Percentiles rank a stretch among this genome's conserved stretches.
These are phyloP conservation scores for Acer campestre DNA, from an alignment of 345 rosid genomes.

Conservation along the genomic window DNA sequence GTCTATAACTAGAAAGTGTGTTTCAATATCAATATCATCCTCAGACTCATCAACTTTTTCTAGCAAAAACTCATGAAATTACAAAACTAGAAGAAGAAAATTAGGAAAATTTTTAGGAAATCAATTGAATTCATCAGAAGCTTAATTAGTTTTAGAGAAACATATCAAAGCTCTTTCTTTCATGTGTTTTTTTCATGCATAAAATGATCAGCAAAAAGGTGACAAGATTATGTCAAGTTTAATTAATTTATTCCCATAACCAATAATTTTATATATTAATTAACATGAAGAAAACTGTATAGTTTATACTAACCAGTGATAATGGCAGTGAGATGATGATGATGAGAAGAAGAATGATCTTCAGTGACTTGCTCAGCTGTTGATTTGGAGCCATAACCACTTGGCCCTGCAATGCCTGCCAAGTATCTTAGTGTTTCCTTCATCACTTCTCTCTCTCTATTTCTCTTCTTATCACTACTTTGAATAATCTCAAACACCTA, in stretches of 20 bases:
- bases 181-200: background rate
- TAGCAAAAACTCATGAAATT: background rate
- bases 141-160: background rate
- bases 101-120: background rate
- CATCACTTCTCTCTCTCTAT: constrained; percentile 43
- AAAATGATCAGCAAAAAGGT: background rate
- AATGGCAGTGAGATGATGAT: constrained; percentile 59
- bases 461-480: background rate
- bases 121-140: background rate
- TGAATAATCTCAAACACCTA: constrained; percentile 22
- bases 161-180: background rate
- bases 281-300: background rate
- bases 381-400: constrained; percentile 91
- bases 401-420: constrained; percentile 94
- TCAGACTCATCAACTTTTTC: constrained; percentile 1
- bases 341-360: constrained; percentile 33
- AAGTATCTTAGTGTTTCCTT: constrained; percentile 76
- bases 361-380: constrained; percentile 84
- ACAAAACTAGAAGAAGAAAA: background rate
- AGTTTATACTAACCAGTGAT: constrained; percentile 53
- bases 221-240: constrained; percentile 4
- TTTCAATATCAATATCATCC: background rate
- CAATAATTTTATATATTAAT: too few species aligned
- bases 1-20: background rate
- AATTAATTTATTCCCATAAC: background rate